Conservation (phyloP, 495 filamentous ascomycete species). For the Aspergillus bertholletiae region DNA sequence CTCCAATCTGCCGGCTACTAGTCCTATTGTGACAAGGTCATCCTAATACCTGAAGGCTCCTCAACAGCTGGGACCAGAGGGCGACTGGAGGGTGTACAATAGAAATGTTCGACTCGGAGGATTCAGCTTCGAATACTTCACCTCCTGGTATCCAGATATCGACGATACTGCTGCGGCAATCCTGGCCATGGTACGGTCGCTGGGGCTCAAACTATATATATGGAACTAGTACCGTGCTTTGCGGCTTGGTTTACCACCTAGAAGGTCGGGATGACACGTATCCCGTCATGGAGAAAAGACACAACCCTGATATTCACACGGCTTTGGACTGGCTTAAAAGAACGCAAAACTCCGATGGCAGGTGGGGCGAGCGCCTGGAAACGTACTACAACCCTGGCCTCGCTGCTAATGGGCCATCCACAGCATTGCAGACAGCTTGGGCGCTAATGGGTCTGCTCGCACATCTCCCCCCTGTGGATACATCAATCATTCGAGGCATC, state of each 20-base stretch:
- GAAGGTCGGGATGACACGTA: too few species aligned
- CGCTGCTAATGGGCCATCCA: conserved; percentile 19
- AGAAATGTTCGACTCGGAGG: conserved; percentile 23
- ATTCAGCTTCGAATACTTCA: conserved; percentile 36
- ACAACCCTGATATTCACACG: too few species aligned
- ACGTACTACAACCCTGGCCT: conserved; percentile 19
- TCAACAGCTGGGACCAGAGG: conserved; percentile 8
- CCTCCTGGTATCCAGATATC: conserved; percentile 37
- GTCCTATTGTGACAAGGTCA: neutral
- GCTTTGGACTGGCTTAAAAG: conserved; percentile 18
- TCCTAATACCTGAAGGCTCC: neutral
- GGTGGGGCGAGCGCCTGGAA: conserved; percentile 31
- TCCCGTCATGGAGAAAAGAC: too few species aligned
- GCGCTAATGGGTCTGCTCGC: conserved; percentile 29
- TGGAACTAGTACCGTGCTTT: conserved; percentile 34
- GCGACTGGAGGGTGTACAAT: conserved; percentile 33
- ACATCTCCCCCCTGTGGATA: conserved; percentile 1
- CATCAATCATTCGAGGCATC: conserved; percentile 18
- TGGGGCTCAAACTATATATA: conserved; percentile 40
- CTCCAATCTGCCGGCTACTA: neutral
- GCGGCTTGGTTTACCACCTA: conserved; percentile 17
- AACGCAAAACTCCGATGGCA: conserved; percentile 30
- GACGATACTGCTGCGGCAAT: conserved; percentile 36
- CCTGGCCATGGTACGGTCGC: conserved; percentile 35
- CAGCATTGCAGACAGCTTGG: conserved; percentile 37